These are phyloP conservation scores for Candida caryicola DNA, from an alignment of 805 yeast genomes.

Conservation along the genomic window DNA sequence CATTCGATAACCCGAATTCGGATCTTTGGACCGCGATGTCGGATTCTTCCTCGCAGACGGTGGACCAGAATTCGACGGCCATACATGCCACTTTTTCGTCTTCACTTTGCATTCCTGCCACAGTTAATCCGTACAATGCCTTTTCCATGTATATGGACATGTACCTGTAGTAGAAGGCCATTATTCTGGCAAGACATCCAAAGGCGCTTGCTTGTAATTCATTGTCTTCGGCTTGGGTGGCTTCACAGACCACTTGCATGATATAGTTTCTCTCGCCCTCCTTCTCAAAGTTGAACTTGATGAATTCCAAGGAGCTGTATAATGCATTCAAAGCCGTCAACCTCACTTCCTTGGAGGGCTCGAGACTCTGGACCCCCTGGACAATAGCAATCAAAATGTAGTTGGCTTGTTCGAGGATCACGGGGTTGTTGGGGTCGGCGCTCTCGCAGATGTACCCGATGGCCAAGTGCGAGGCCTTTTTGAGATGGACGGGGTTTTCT, in stretches of 20 bases:
- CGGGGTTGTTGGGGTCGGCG: conserved; percentile 79
- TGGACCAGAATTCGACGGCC: conserved; percentile 99
- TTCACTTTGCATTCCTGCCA: conserved; percentile 81
- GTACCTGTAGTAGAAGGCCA: conserved; percentile 81
- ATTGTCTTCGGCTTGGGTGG: conserved; percentile 82
- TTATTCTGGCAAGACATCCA: conserved; percentile 90
- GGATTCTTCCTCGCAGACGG: conserved; percentile 98
- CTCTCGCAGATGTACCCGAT: conserved; percentile 96
- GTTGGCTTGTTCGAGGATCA: conserved; percentile 78
- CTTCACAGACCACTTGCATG: conserved; percentile 99
- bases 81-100: conserved; percentile 90
- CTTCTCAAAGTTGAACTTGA: conserved; percentile 80
- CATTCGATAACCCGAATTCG: conserved; percentile 50
- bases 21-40: conserved; percentile 70
- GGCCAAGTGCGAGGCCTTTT: conserved; percentile 81
- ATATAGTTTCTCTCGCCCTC: conserved; percentile 96
- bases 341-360: conserved; percentile 71
- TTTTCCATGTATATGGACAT: conserved; percentile 97
- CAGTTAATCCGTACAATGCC: conserved; percentile 87
- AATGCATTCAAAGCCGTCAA: conserved; percentile 90
- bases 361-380: conserved; percentile 89
- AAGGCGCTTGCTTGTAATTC: conserved; percentile 92
- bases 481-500: conserved; percentile 73
- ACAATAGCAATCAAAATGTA: conserved; percentile 94
- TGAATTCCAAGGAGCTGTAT: conserved; percentile 86